phyloP scores from a whole-genome alignment of 2,329 filamentous ascomycete genomes.

The Colletotrichum coccodes region DNA sequence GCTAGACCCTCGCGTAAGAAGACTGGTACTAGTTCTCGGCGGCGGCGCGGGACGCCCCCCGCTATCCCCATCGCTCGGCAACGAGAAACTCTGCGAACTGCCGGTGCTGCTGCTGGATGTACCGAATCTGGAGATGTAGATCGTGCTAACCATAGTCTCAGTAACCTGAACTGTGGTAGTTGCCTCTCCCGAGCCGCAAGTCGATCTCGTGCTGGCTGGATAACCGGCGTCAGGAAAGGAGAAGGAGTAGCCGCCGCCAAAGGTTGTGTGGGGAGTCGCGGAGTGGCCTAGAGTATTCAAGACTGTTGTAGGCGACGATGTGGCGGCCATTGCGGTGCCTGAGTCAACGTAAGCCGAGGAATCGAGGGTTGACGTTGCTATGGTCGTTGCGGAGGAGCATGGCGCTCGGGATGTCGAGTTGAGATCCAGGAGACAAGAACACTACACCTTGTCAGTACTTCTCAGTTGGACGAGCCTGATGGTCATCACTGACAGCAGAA shows the following conservation, averaged over 20 bases:
- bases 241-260: conserved; percentile 20
- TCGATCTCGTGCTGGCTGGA: background rate
- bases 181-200: background rate
- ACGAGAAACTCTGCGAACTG: background rate
- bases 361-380: background rate
- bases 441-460: conserved; percentile 4
- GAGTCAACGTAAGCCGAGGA: background rate
- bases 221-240: background rate
- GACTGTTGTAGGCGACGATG: background rate
- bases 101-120: background rate
- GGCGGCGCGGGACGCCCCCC: conserved; percentile 4
- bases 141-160: conserved; percentile 12
- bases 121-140: background rate
- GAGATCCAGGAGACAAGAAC: conserved; percentile 22
- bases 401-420: background rate
- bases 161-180: conserved; percentile 21
- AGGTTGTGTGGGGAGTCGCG: background rate
- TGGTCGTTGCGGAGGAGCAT: background rate
- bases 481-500: conserved; percentile 17
- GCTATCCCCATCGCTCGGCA: background rate
- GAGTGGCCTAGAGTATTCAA: background rate
- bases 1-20: background rate
- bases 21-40: background rate
- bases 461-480: background rate
- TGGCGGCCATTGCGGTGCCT: too few species aligned